phyloP scores from a whole-genome alignment of 768 basidiomycete species.

The Lentinula sp. region DNA sequence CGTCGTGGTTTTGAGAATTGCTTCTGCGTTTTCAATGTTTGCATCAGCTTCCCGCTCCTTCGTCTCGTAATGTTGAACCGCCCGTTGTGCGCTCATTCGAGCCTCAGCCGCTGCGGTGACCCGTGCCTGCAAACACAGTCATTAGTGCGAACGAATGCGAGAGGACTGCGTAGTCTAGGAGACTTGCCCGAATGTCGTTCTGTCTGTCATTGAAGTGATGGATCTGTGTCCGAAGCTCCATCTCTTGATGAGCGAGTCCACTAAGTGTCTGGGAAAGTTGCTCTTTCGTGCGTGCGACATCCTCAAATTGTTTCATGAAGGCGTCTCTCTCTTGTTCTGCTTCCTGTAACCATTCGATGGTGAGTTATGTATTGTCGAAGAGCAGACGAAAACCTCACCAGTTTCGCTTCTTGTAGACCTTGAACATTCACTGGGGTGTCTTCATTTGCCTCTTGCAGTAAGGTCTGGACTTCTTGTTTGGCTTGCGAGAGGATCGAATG shows the following conservation, averaged over 20 bases:
- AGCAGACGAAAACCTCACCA: constrained; percentile 28
- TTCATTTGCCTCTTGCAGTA: constrained; percentile 61
- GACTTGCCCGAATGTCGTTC: constrained; percentile 37
- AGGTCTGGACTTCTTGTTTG: constrained; percentile 27
- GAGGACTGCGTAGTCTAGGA: background rate
- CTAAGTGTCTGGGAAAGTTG: constrained; percentile 33
- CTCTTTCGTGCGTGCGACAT: constrained; percentile 37
- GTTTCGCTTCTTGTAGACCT: constrained; percentile 46
- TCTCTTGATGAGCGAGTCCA: constrained; percentile 30
- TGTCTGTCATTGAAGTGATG: constrained; percentile 42
- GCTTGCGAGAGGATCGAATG: constrained; percentile 20
- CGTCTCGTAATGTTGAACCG: constrained; percentile 26
- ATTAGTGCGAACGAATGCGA: background rate
- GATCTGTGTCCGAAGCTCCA: constrained; percentile 42
- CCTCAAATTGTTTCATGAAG: constrained; percentile 42
- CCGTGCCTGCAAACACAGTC: constrained; percentile 30
- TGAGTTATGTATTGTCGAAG: background rate
- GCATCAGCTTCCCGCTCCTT: constrained; percentile 14
- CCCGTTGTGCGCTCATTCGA: constrained; percentile 20
- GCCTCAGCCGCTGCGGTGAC: constrained; percentile 41
- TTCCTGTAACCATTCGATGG: constrained; percentile 33
- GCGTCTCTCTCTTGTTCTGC: constrained; percentile 44
- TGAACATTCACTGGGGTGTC: constrained; percentile 62
- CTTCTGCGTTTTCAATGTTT: constrained; percentile 35
- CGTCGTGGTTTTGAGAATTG: constrained; percentile 42